Evolutionary conservation across 768 basidiomycete species (phyloP), one percentile per base, ranked within the genome.

Genomic region (Rickenella mellea): DNA sequence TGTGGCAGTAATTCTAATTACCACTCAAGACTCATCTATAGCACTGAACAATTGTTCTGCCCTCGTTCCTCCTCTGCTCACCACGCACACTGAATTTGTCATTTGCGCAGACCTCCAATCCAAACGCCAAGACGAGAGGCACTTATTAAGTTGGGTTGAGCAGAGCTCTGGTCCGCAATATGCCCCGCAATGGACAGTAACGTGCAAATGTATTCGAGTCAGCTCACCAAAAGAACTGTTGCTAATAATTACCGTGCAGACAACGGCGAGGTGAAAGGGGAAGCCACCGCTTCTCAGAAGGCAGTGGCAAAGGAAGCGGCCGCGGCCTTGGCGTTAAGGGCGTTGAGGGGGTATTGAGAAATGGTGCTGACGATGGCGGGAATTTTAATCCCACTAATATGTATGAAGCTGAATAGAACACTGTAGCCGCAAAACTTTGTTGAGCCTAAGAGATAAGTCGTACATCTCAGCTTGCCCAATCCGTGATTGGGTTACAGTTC

Each of bases 121-220:
- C 71, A 73, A 22, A 45, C 42, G 19, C 22, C 57, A 51, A 29
- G 46, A 51, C 33, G 45, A 55, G 47, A 26, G 27, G 5, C 51
- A 64, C 35, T 46, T 62, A 4, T 35, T 80, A 39, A 66, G 57
- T 32, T 81, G 63, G 60, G 57, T 41, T 11, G 69, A 73, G 37
- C 52, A 48, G 1, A 48, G 31, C 2, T 48, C 58, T 4, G 79
- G 80, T 1, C 70, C 64, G 0, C 45, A 66, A 7, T 55, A 72
- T 49, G 57, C 61, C 9, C 49, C 62, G 24, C 42, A 52, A 17
- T 83, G 80, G 80, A 74, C 65, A 8, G 56, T 65, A n/a, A 55
- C 66, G 17, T 81, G 76, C 57, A 79, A 74, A 60, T 63, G 80
- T 80, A 49, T 50, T 42, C 33, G 2, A 15, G 28, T 17, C 12